Evolutionary conservation across 164 flowering plant species (phyloP), one percentile per base, ranked within the genome.

Genomic region (Vitis cinerea): DNA sequence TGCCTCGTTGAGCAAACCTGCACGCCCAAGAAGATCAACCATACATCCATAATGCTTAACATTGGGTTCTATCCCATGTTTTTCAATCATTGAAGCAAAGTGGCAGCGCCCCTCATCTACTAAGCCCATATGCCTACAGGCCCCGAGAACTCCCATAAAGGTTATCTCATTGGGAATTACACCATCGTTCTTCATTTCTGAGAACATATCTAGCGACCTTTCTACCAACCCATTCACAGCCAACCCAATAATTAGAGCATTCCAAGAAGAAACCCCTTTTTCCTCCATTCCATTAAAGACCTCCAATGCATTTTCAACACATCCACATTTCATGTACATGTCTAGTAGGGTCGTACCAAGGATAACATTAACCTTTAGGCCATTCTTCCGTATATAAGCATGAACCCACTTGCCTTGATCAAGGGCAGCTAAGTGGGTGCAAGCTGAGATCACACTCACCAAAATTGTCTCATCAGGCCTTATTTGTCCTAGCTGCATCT

Each of bases 1-100:
- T 16, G 88, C 88, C 67, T 84, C 88, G 29, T 77, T 68, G 0
- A 84, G 74, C 78, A 71, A 27, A 51, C 88, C 86, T 5, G 77
- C 88, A 10, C 86, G 84, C 14, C 88, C 86, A 16, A 80, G 74
- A 70, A 84, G 81, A 76, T 84, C 88, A 64, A 84, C 84, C 82
- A 83, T 77, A 77, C 86, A 83, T 17, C 81, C 86, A 59, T 80
- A 83, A 62, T 82, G 88, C 77, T 81, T 78, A 61, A 78, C 73
- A 70, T 74, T 81, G 14, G 88, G 88, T 64, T 81, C 77, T 51
- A 83, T 69, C 13, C 69, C 74, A 70, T 79, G 72, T 14, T 76
- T 76, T 19, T 68, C 61, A 54, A 74, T 60, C 86, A 85, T 85
- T 63, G 85, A 74, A 11, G 69, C 50, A 59, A 85, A 83, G 50